Base-by-base conservation (phyloP, 1,139 yeast species). In the Hyphopichia pseudoburtonii region DNA sequence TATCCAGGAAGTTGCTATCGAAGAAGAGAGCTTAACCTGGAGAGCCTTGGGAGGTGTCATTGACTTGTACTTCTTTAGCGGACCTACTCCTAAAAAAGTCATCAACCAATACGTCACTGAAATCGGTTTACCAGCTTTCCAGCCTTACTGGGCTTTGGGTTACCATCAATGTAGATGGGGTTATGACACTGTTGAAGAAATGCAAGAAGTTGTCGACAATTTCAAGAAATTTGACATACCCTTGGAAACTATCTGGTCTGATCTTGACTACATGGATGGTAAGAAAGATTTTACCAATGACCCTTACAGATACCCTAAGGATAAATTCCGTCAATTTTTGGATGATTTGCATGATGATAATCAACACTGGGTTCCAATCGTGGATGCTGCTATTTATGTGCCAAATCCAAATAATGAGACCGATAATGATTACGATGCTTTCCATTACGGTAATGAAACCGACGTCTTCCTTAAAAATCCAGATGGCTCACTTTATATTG, bases 301-400 rank as follows among this genome's bases (percentile, higher is more conserved):
- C 36, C 59, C 58, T 11, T 46, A 51, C 30, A 47, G 55, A 37
- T 60, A 41, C 37, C 60, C 62, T 8, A 33, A 38, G n/a, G 54
- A 52, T 17, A 41, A 50, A 33, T 53, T 50, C 34, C 36, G 37
- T 25, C 36, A 43, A 18, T 50, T 60, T 38, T 32, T 62, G 25
- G 53, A 51, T n/a, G 44, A 47, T 11, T 40, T 61, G 17, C 66
- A 61, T 38, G 41, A 39, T 4, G 46, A 46, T 21, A 40, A 48
- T 33, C 64, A 57, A 37, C 60, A 59, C 35, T 61, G 55, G 32
- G 57, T 62, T 15, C 67, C 68, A 10, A 57, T 62, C 17, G 48
- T 62, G 25, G 68, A 62, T 43, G 65, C 66, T 15, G 66, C 64
- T 5, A 60, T 62, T 28, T 55, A 57, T 36, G 49, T 48, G 23